phyloP scores from a whole-genome alignment of 2,329 filamentous ascomycete genomes.

The Iodosphaeria phyllophila region DNA sequence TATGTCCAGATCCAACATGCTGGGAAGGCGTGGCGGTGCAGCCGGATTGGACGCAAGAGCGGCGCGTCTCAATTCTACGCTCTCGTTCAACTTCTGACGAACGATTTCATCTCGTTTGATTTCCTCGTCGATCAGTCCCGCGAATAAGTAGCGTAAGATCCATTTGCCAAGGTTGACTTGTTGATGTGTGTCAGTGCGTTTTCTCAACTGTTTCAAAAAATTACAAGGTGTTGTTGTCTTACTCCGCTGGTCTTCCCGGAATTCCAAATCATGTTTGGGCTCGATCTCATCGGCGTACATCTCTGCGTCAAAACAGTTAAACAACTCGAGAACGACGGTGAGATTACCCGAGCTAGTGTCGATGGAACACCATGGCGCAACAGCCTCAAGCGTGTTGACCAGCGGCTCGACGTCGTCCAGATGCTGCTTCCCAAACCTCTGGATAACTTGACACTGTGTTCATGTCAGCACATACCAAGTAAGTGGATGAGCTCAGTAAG shows the following conservation, averaged over 20 bases:
- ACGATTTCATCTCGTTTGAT: slow-evolving; percentile 62
- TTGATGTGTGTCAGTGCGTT: background rate
- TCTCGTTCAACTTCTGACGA: slow-evolving; percentile 48
- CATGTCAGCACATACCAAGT: slow-evolving; percentile 5
- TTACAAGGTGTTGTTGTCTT: slow-evolving; percentile 14
- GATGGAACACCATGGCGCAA: slow-evolving; percentile 91
- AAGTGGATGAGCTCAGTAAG: background rate
- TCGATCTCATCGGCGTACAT: slow-evolving; percentile 86
- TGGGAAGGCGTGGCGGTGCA: slow-evolving; percentile 18
- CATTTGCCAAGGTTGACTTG: slow-evolving; percentile 90
- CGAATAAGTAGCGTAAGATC: slow-evolving; percentile 84
- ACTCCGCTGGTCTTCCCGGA: slow-evolving; percentile 88
- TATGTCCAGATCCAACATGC: slow-evolving; percentile 23
- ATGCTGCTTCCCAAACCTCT: slow-evolving; percentile 86
- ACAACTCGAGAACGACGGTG: slow-evolving; percentile 79
- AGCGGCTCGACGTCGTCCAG: slow-evolving; percentile 79
- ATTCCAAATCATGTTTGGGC: slow-evolving; percentile 55
- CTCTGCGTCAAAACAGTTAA: slow-evolving; percentile 94
- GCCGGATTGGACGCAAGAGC: slow-evolving; percentile 40
- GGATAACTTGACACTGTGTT: slow-evolving; percentile 61
- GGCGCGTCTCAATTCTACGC: slow-evolving; percentile 36
- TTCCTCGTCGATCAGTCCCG: slow-evolving; percentile 76
- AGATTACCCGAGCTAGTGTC: slow-evolving; percentile 85
- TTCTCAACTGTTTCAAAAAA: background rate
- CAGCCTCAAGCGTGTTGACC: slow-evolving; percentile 73